Conservation (phyloP, 306 rosid genomes). For the Dicorynia guianensis region DNA sequence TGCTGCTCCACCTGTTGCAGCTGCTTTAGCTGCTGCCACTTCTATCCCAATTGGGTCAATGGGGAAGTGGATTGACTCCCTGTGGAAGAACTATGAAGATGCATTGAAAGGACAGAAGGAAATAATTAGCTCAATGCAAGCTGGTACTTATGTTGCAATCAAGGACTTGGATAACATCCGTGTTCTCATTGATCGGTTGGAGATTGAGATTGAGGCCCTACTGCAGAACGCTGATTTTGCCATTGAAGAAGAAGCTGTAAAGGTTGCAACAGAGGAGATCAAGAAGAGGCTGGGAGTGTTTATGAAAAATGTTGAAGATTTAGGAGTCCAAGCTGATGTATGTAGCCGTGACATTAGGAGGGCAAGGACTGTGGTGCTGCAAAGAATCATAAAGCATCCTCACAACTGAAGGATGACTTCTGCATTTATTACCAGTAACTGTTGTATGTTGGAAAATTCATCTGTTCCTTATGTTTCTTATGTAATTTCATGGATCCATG, state of each 20-base stretch:
- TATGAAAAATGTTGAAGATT: constrained; percentile 78
- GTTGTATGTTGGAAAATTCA: constrained; percentile 36
- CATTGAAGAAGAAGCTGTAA: constrained; percentile 70
- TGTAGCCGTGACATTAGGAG: constrained; percentile 80
- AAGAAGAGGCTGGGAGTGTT: constrained; percentile 73
- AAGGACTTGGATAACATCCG: constrained; percentile 85
- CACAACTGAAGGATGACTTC: constrained; percentile 44
- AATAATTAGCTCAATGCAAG: constrained; percentile 70
- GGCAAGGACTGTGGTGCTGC: constrained; percentile 93
- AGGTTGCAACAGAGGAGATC: constrained; percentile 74
- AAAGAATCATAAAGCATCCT: constrained; percentile 74
- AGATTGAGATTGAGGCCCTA: constrained; percentile 65
- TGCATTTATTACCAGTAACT: constrained; percentile 9
- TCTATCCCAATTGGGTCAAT: constrained; percentile 79
- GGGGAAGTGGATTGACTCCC: constrained; percentile 88
- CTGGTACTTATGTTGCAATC: constrained; percentile 79
- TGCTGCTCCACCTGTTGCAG: constrained; percentile 85
- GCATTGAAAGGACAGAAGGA: constrained; percentile 78
- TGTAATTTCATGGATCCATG: constrained; percentile 44
- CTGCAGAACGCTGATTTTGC: constrained; percentile 63
- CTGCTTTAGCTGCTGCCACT: constrained; percentile 79
- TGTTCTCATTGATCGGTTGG: constrained; percentile 67
- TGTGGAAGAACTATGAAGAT: constrained; percentile 75
- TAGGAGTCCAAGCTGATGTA: constrained; percentile 78
- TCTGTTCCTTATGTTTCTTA: constrained; percentile 5